Conservation (phyloP, 352 stramenopile species). For the Pythium brassicae region DNA sequence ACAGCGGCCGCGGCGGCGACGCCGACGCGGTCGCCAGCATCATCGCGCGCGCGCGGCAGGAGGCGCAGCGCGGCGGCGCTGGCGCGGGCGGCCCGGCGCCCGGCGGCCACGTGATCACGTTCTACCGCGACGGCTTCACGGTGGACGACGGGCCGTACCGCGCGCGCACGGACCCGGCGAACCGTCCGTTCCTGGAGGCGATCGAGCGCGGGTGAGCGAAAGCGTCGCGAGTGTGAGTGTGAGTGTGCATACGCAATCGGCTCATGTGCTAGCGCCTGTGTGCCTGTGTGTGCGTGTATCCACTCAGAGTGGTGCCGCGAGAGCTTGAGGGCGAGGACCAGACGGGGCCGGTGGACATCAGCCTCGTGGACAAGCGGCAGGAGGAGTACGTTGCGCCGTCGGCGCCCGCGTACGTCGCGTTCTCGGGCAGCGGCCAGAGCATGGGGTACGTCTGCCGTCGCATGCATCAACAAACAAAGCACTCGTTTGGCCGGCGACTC, state of each 20-base stretch:
- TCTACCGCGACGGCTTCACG: slow-evolving; percentile 84
- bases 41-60: slow-evolving; percentile 73
- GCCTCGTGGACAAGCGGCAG: slow-evolving; percentile 80
- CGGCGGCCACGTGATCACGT: slow-evolving; percentile 69
- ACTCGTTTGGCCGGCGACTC: too few species aligned
- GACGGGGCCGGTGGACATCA: slow-evolving; percentile 72
- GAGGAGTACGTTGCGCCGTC: slow-evolving; percentile 76
- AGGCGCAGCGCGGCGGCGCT: slow-evolving; percentile 30
- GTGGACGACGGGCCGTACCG: slow-evolving; percentile 80
- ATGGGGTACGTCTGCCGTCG: slow-evolving; percentile 60
- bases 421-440: slow-evolving; percentile 76
- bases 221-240: background rate
- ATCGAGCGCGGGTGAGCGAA: slow-evolving; percentile 52
- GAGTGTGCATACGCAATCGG: background rate
- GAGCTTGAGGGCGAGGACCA: slow-evolving; percentile 73
- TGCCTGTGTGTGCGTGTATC: background rate
- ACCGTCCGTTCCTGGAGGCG: slow-evolving; percentile 77
- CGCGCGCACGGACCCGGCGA: slow-evolving; percentile 54
- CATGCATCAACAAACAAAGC: too few species aligned
- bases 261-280: background rate
- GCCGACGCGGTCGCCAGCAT: slow-evolving; percentile 75
- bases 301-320: slow-evolving; percentile 50
- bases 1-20: slow-evolving; percentile 23
- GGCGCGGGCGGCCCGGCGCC: slow-evolving; percentile 8
- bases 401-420: slow-evolving; percentile 80